These are phyloP conservation scores for Sphagnum magellanicum DNA, from an alignment of 228 moss, liverwort and hornwort genomes.

Conservation along the genomic window DNA sequence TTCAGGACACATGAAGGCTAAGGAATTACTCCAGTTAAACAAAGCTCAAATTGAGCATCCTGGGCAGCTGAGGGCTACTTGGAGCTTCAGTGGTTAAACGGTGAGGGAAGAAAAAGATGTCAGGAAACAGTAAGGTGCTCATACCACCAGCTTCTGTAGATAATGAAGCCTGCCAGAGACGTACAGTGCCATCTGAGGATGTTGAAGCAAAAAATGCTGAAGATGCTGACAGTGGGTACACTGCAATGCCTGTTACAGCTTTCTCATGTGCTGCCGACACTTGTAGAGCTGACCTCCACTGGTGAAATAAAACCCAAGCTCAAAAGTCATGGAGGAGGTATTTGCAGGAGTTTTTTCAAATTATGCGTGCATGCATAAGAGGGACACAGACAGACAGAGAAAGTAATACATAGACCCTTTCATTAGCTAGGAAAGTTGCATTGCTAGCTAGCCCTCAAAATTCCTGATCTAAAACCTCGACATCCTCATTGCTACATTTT, in stretches of 20 bases:
- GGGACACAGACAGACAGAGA: background rate
- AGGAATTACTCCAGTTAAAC: too few relatives aligned
- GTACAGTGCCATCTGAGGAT: slow-evolving; percentile 81
- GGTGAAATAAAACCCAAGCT: background rate
- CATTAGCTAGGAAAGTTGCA: too few relatives aligned
- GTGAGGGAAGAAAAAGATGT: background rate
- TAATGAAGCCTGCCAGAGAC: slow-evolving; percentile 54
- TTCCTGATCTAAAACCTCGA: too few relatives aligned
- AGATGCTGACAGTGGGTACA: slow-evolving; percentile 39
- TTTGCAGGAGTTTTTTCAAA: too few relatives aligned
- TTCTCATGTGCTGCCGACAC: slow-evolving; percentile 63
- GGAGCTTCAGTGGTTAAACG: too few relatives aligned
- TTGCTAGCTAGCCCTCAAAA: too few relatives aligned
- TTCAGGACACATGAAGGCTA: too few relatives aligned
- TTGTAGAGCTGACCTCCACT: slow-evolving; percentile 72
- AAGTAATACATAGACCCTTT: background rate
- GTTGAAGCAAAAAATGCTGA: slow-evolving; percentile 62
- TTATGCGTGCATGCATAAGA: too few relatives aligned
- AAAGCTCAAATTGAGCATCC: too few relatives aligned
- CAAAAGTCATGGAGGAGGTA: background rate
- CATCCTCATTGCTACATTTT: too few relatives aligned
- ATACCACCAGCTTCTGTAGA: slow-evolving; percentile 42
- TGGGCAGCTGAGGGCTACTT: too few relatives aligned
- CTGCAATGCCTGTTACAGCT: slow-evolving; percentile 80
- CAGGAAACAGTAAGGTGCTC: slow-evolving; percentile 1